phyloP scores from a whole-genome alignment of 768 basidiomycete genomes.

The Pleurotus tuoliensis region DNA sequence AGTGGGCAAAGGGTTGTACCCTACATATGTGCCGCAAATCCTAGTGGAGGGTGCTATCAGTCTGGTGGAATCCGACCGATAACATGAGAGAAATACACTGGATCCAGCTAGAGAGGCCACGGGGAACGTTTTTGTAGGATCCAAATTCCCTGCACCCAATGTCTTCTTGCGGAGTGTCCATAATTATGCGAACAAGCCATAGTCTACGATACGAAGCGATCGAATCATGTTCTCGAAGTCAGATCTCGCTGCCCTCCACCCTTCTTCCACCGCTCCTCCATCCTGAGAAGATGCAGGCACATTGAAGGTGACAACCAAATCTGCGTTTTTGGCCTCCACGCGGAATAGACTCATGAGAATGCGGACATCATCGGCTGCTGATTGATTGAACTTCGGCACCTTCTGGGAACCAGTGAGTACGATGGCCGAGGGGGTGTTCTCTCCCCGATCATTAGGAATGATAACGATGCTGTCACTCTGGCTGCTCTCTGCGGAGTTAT shows the following conservation, averaged over 20 bases:
- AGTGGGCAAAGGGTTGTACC: too few relatives aligned
- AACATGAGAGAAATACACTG: slow-evolving; percentile 5
- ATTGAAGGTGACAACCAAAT: slow-evolving; percentile 85
- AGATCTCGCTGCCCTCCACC: slow-evolving; percentile 29
- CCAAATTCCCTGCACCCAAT: not conserved
- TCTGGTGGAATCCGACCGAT: not conserved
- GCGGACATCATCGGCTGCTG: slow-evolving; percentile 59
- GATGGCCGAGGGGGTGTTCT: slow-evolving; percentile 54
- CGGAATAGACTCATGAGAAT: slow-evolving; percentile 83
- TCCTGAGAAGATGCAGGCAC: slow-evolving; percentile 55
- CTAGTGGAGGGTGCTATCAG: not conserved
- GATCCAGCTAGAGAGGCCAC: not conserved
- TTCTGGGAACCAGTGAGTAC: slow-evolving; percentile 66
- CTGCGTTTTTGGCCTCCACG: slow-evolving; percentile 62
- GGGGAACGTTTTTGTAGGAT: too few relatives aligned
- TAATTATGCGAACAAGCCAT: slow-evolving; percentile 60
- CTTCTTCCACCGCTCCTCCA: slow-evolving; percentile 38
- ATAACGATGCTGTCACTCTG: slow-evolving; percentile 39
- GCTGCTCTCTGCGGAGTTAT: slow-evolving; percentile 67
- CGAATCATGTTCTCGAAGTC: slow-evolving; percentile 53
- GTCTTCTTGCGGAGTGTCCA: not conserved
- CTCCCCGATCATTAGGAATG: slow-evolving; percentile 37
- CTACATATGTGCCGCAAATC: not conserved
- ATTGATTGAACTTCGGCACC: slow-evolving; percentile 74
- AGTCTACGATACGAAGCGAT: slow-evolving; percentile 66